Evolutionary conservation across 1,284 basidiomycete species (phyloP).

Genomic region (Fomitopsis palustris): DNA sequence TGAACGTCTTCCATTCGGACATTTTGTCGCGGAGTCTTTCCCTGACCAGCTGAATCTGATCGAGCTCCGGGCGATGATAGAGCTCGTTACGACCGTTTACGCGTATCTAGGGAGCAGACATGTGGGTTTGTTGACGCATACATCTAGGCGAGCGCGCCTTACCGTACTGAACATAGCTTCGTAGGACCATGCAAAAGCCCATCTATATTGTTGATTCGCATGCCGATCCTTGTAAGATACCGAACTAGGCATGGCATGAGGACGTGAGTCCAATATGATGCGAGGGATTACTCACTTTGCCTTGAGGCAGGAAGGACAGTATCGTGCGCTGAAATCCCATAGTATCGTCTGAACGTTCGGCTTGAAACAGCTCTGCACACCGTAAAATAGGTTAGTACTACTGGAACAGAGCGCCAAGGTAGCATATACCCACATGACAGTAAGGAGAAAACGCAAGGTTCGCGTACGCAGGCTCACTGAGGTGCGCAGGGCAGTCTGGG

Average conservation of each 20-base stretch:
- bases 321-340: constrained; percentile 1
- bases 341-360: background rate
- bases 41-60: background rate
- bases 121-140: background rate
- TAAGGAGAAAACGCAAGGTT: constrained; percentile 22
- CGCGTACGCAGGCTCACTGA: constrained; percentile 31
- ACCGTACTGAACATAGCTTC: background rate
- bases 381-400: background rate
- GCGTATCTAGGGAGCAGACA: background rate
- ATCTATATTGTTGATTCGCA: background rate
- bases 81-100: background rate
- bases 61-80: background rate
- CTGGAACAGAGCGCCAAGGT: background rate
- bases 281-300: background rate
- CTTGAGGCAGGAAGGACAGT: background rate
- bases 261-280: background rate
- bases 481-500: constrained; percentile 27
- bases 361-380: background rate
- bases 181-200: background rate
- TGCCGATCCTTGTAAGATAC: background rate
- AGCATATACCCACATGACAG: constrained; percentile 10
- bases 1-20: background rate
- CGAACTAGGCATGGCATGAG: too few relatives aligned
- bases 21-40: background rate
- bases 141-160: too few relatives aligned